Percentiles rank a stretch among this genome's conserved stretches.
These are phyloP conservation scores for Blastomyces gilchristii DNA, from an alignment of 2,329 filamentous ascomycete species.

Conservation along the genomic window DNA sequence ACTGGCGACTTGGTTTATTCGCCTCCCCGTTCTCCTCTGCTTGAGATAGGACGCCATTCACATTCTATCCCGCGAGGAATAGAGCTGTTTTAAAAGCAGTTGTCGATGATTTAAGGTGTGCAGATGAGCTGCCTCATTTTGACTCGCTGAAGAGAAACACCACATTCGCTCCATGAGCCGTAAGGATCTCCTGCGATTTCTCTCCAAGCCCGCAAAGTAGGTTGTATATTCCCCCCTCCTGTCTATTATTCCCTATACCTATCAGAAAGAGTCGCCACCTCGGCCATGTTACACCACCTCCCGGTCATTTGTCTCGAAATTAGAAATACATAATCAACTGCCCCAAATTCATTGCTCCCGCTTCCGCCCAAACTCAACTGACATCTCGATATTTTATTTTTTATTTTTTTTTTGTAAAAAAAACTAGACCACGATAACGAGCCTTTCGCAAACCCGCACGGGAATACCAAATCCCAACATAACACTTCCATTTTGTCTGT, in stretches of 20 bases:
- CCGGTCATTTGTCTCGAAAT: background rate
- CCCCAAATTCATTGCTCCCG: too few species aligned
- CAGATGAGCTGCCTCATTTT: constrained; percentile 12
- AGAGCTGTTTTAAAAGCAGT: background rate
- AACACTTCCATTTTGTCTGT: constrained; percentile 16
- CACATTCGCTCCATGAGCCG: constrained; percentile 67
- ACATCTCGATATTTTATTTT: background rate
- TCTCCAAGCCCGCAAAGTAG: constrained; percentile 90
- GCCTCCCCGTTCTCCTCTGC: background rate
- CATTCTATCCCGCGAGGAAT: background rate
- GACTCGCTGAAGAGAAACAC: constrained; percentile 20
- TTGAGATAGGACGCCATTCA: background rate
- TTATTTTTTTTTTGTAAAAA: background rate
- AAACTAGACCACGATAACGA: constrained; percentile 8
- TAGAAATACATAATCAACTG: too few species aligned
- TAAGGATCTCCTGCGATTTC: constrained; percentile 81
- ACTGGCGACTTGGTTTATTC: background rate
- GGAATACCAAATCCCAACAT: constrained; percentile 12
- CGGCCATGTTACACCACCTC: constrained; percentile 4
- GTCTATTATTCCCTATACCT: background rate
- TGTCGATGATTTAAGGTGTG: constrained; percentile 14
- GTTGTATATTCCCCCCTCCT: constrained; percentile 27
- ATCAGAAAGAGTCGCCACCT: background rate
- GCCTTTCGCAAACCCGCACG: constrained; percentile 18
- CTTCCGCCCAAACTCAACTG: too few species aligned